phyloP scores from a whole-genome alignment of 2,329 filamentous ascomycete genomes.

The Ophiostoma perfectum region DNA sequence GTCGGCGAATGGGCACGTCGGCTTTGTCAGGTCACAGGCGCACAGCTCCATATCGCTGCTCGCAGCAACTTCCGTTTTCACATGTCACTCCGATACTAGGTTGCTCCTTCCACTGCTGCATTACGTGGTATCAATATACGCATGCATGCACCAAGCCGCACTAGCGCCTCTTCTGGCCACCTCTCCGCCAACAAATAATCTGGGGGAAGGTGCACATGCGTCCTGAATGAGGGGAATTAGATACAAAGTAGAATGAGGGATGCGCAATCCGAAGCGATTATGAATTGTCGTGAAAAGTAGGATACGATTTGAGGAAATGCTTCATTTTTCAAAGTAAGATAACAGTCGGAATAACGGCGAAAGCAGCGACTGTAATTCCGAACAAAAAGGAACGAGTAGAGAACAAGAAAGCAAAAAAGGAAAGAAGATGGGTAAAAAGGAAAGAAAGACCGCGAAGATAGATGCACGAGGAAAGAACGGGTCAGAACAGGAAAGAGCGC shows the following conservation, averaged over 20 bases:
- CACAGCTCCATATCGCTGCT: background rate
- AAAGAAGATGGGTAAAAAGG: background rate
- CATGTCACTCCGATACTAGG: background rate
- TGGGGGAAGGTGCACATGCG: too few relatives aligned
- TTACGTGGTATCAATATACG: background rate
- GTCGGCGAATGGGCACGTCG: too few relatives aligned
- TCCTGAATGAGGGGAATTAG: background rate
- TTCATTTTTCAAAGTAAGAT: too few relatives aligned
- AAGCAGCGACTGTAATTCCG: background rate
- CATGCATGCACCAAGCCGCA: background rate
- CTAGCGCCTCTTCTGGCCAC: background rate
- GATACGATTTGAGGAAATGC: too few relatives aligned
- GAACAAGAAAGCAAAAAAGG: background rate
- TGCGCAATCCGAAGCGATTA: too few relatives aligned
- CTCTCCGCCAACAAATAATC: background rate
- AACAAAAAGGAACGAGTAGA: too few relatives aligned
- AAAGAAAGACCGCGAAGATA: background rate
- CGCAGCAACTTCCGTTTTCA: slow-evolving; percentile 11
- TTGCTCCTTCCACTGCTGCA: background rate
- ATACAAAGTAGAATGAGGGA: too few relatives aligned
- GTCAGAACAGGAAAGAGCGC: background rate
- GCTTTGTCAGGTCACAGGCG: too few relatives aligned
- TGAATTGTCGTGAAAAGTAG: too few relatives aligned
- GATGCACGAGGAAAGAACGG: background rate
- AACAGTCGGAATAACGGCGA: background rate